Conservation (phyloP, 495 filamentous ascomycete species). For the Penicillium nucicola region DNA sequence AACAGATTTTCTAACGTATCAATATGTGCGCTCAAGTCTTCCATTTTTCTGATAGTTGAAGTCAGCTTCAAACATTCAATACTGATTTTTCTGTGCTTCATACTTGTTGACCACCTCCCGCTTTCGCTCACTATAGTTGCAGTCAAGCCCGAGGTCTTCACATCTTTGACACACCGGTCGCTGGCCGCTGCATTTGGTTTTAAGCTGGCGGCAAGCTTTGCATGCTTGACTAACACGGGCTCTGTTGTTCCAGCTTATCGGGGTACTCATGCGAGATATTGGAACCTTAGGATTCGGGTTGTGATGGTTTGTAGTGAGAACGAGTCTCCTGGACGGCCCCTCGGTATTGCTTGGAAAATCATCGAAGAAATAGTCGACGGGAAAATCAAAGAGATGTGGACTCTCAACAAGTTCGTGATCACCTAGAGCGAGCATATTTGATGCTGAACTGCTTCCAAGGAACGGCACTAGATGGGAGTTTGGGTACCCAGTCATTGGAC, state of each 20-base stretch:
- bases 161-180: neutral
- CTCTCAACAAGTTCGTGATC: too few species aligned
- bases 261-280: too few species aligned
- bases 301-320: too few species aligned
- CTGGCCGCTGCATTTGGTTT: conserved; percentile 4
- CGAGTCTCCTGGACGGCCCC: too few species aligned
- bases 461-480: too few species aligned
- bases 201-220: conserved; percentile 1
- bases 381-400: too few species aligned
- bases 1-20: conserved; percentile 30
- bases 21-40: conserved; percentile 28
- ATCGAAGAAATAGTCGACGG: too few species aligned
- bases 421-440: too few species aligned
- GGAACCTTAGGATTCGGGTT: too few species aligned
- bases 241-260: neutral
- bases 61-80: neutral
- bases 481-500: too few species aligned
- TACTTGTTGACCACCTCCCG: conserved; percentile 2
- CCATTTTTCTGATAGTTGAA: neutral
- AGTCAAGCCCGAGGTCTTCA: neutral
- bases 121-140: conserved; percentile 1
- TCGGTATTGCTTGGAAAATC: too few species aligned
- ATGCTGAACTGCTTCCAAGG: too few species aligned
- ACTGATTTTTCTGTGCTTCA: neutral
- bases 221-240: conserved; percentile 4